Conservation (phyloP, 2,329 filamentous ascomycete species). For the Orbilia quercus region DNA sequence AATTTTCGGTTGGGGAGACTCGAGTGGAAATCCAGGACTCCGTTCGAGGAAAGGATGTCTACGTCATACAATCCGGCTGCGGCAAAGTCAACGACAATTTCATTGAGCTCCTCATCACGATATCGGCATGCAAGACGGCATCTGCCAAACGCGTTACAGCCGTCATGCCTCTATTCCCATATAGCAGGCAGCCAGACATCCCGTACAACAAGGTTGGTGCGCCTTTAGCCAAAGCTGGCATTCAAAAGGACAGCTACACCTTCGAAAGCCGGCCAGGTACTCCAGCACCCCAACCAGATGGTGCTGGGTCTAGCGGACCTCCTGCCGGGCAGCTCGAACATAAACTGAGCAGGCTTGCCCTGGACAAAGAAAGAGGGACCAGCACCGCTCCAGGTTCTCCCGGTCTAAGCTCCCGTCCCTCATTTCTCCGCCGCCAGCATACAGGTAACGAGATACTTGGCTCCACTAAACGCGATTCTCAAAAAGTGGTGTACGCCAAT, state of each 20-base stretch:
- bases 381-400: conserved; percentile 45
- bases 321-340: conserved; percentile 58
- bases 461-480: conserved; percentile 45
- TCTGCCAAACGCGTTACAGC: conserved; percentile 93
- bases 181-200: conserved; percentile 93
- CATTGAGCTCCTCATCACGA: conserved; percentile 96
- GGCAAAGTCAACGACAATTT: conserved; percentile 95
- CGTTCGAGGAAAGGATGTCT: conserved; percentile 97
- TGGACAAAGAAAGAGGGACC: conserved; percentile 57
- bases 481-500: conserved; percentile 69
- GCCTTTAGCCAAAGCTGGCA: conserved; percentile 78
- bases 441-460: conserved; percentile 45
- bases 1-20: conserved; percentile 95
- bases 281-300: conserved; percentile 70
- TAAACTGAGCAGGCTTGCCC: conserved; percentile 58
- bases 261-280: conserved; percentile 94
- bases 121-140: conserved; percentile 95
- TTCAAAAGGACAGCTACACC: conserved; percentile 72
- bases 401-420: conserved; percentile 35
- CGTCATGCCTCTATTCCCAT: conserved; percentile 93
- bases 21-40: conserved; percentile 96
- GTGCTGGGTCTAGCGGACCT: conserved; percentile 46
- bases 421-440: conserved; percentile 47
- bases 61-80: conserved; percentile 94
- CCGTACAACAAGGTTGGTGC: conserved; percentile 97